Evolutionary conservation across 1,284 basidiomycete species (phyloP).

Genomic region (Melampsora americana): DNA sequence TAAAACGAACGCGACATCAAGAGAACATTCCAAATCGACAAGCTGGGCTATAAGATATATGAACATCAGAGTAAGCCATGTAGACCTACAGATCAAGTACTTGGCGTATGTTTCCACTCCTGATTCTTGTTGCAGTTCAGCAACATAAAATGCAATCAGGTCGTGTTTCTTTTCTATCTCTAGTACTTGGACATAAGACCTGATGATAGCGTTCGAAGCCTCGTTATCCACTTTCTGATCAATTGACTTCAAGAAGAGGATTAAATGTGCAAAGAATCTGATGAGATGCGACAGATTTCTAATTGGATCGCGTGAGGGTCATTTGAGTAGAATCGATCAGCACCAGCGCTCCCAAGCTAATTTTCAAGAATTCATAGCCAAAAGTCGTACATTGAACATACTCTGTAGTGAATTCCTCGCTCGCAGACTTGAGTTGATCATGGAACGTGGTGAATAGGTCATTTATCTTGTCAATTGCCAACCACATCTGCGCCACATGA

Average conservation of each 20-base stretch:
- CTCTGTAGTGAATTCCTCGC: slow-evolving; percentile 61
- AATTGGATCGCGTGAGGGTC: slow-evolving; percentile 37
- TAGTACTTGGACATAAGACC: slow-evolving; percentile 82
- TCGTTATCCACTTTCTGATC: slow-evolving; percentile 68
- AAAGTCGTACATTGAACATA: slow-evolving; percentile 55
- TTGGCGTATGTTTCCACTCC: slow-evolving; percentile 88
- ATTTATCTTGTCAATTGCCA: slow-evolving; percentile 73
- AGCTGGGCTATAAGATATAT: not conserved
- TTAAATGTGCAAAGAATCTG: slow-evolving; percentile 94
- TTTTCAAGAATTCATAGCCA: slow-evolving; percentile 47
- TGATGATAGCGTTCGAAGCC: slow-evolving; percentile 76
- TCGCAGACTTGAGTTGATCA: slow-evolving; percentile 58
- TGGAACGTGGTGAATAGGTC: slow-evolving; percentile 72
- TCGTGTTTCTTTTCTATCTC: slow-evolving; percentile 73
- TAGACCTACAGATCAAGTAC: slow-evolving; percentile 66
- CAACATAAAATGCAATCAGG: slow-evolving; percentile 89
- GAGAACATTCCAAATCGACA: not conserved
- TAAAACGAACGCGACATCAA: not conserved
- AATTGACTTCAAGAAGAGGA: slow-evolving; percentile 80
- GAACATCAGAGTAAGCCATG: not conserved
- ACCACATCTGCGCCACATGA: slow-evolving; percentile 76
- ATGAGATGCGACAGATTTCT: slow-evolving; percentile 55
- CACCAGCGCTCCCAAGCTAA: slow-evolving; percentile 21
- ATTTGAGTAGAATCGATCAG: slow-evolving; percentile 16
- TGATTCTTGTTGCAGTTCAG: slow-evolving; percentile 77